These are phyloP conservation scores for Suillus placidus DNA, from an alignment of 768 basidiomycete species.

Conservation along the genomic window DNA sequence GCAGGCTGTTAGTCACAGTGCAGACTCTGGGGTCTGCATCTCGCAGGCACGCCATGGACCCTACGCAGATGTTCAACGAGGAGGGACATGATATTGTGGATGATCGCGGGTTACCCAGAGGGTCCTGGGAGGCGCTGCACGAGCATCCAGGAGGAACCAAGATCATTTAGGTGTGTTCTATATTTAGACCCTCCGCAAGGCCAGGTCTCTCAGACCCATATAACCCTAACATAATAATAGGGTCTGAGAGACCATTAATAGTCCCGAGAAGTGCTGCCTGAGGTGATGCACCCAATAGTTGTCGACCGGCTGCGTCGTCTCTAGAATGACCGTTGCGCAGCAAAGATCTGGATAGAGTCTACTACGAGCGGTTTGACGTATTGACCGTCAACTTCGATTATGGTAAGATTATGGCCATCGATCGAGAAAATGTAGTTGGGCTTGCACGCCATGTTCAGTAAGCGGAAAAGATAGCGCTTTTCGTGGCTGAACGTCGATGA, in stretches of 20 bases:
- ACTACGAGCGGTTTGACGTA: constrained; percentile 38
- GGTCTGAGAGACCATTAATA: neutral
- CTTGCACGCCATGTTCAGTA: constrained; percentile 48
- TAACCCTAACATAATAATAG: neutral
- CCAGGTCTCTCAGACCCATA: neutral
- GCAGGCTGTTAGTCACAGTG: too few relatives aligned
- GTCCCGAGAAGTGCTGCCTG: neutral
- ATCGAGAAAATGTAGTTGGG: constrained; percentile 47
- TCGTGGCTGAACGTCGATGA: constrained; percentile 37
- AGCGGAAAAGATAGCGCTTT: constrained; percentile 42
- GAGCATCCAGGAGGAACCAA: too few relatives aligned
- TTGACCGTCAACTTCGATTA: constrained; percentile 53
- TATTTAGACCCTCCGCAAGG: too few relatives aligned
- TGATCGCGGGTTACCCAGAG: too few relatives aligned
- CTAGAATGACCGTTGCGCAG: constrained; percentile 52
- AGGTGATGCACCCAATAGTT: constrained; percentile 46
- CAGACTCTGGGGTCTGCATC: too few relatives aligned
- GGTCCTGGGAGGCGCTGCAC: too few relatives aligned
- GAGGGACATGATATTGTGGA: too few relatives aligned
- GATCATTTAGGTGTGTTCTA: too few relatives aligned
- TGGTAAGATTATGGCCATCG: constrained; percentile 45
- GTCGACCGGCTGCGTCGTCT: constrained; percentile 36
- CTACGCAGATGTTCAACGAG: too few relatives aligned
- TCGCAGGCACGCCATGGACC: too few relatives aligned
- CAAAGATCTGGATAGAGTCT: constrained; percentile 47